Evolutionary conservation across 495 filamentous ascomycete species (phyloP).

Genomic region (Cercophora scortea): DNA sequence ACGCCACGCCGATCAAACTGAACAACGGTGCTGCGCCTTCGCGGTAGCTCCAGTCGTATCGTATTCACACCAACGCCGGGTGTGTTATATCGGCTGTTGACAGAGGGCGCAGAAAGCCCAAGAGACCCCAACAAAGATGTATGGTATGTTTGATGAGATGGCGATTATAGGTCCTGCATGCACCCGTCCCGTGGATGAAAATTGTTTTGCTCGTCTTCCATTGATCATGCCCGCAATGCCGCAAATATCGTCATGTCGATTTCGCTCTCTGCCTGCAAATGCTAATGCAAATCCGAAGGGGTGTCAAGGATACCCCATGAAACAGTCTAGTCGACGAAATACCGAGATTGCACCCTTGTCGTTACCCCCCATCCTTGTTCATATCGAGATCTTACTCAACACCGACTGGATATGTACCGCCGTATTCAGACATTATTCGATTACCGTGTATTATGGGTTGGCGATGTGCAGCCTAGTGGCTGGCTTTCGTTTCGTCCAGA

Average conservation of each 20-base stretch:
- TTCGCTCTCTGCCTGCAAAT: not conserved
- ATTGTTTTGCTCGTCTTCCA: too few species aligned
- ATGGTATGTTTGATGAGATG: not conserved
- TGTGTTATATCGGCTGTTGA: not conserved
- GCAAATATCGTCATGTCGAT: not conserved
- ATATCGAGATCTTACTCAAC: too few species aligned
- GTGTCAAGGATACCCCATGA: not conserved
- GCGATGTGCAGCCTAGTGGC: too few species aligned
- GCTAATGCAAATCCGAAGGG: not conserved
- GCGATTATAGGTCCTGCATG: not conserved
- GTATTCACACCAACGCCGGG: not conserved
- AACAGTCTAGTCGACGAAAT: not conserved
- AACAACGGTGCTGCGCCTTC: not conserved
- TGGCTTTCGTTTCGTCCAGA: not conserved
- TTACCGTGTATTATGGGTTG: too few species aligned
- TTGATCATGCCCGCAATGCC: not conserved
- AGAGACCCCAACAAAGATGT: not conserved
- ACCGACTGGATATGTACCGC: too few species aligned
- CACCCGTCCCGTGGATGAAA: too few species aligned
- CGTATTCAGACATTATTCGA: too few species aligned
- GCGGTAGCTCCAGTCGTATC: not conserved
- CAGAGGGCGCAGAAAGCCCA: not conserved
- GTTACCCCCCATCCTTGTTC: too few species aligned
- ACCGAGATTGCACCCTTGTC: not conserved
- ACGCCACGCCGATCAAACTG: slow-evolving; percentile 4